These are phyloP conservation scores for Pseudogymnoascus sp. DNA, from an alignment of 2,329 filamentous ascomycete species.

Conservation along the genomic window DNA sequence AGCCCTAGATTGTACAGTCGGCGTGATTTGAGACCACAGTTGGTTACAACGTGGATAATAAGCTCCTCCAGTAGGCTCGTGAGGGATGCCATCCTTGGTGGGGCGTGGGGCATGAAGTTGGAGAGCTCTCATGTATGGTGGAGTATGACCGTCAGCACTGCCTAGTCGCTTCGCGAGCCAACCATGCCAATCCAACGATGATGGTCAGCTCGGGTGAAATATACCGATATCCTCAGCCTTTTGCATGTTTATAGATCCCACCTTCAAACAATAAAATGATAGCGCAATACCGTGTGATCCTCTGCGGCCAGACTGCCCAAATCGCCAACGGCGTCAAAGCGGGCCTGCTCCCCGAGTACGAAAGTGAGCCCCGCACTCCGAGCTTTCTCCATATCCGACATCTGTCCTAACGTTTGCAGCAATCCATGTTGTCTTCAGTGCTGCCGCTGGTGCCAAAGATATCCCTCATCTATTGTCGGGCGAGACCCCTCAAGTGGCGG, in stretches of 20 bases:
- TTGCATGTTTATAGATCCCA: neutral
- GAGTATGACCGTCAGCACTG: neutral
- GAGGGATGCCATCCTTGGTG: neutral
- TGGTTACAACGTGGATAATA: neutral
- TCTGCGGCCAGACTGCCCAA: neutral
- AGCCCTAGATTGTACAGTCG: neutral
- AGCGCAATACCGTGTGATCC: neutral
- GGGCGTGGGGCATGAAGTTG: neutral
- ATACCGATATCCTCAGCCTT: neutral
- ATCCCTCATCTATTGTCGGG: slow-evolving; percentile 11
- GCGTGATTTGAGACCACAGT: neutral
- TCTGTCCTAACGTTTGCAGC: neutral
- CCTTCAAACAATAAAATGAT: neutral
- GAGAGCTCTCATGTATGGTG: neutral
- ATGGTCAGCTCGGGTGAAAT: neutral
- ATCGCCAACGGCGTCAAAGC: slow-evolving; percentile 11
- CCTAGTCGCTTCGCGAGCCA: neutral
- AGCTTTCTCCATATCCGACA: neutral
- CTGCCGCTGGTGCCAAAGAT: neutral
- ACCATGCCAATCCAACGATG: neutral
- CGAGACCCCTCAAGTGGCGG: neutral
- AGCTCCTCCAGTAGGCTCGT: neutral
- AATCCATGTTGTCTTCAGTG: slow-evolving; percentile 13
- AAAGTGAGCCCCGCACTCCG: slow-evolving; percentile 6
- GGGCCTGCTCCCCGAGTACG: slow-evolving; percentile 12